phyloP scores from a whole-genome alignment of 164 flowering plant species.

The Annona cherimola region DNA sequence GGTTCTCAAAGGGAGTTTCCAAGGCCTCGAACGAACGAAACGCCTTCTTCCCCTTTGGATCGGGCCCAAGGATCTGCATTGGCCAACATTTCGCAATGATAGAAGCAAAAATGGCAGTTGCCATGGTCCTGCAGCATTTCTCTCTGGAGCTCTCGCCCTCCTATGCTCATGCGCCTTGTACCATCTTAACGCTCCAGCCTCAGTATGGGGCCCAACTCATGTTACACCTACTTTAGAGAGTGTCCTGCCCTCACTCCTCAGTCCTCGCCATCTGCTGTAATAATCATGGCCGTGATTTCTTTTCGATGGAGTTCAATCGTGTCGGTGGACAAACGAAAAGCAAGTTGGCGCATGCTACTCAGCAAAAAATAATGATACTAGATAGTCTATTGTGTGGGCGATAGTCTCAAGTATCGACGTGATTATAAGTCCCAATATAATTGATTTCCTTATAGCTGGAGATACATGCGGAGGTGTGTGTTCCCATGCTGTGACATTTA shows the following conservation, averaged over 20 bases:
- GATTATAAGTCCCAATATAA: no score
- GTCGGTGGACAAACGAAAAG: no score
- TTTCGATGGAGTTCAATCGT: no score
- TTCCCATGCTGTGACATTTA: no score
- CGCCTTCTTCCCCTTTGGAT: constrained; percentile 10
- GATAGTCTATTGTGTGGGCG: no score
- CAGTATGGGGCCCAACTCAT: constrained; percentile 9
- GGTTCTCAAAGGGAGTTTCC: constrained; percentile 10
- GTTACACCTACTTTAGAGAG: background rate
- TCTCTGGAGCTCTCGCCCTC: constrained; percentile 10
- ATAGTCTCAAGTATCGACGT: no score
- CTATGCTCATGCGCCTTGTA: constrained; percentile 6
- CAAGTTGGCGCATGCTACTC: no score
- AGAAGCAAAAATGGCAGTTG: constrained; percentile 10
- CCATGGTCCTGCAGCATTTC: constrained; percentile 4
- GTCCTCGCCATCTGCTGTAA: background rate
- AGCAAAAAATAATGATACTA: no score
- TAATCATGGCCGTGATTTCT: background rate
- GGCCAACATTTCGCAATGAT: constrained; percentile 6
- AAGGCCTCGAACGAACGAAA: constrained; percentile 5
- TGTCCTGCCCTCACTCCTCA: no score
- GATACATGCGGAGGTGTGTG: no score
- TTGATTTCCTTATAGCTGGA: no score
- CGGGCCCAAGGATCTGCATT: constrained; percentile 7
- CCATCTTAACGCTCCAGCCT: constrained; percentile 5